Evolutionary conservation across 202 grass and related monocot species (phyloP), one percentile per base, ranked within the genome.

Genomic region (Elaeis oleifera): DNA sequence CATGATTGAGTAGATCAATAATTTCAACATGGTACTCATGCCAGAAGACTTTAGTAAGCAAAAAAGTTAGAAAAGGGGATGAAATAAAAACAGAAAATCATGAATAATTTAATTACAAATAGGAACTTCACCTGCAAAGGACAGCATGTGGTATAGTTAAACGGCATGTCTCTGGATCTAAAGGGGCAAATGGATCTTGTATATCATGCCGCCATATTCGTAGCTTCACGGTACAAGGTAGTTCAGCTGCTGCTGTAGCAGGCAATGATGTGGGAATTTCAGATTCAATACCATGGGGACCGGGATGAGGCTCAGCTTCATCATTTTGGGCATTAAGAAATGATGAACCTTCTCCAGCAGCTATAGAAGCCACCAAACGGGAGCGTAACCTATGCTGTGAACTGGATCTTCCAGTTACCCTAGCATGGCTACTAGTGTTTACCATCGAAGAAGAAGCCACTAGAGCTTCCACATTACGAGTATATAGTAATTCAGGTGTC

Each of bases 141-240:
- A 99, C 95, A n/a, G 88, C 95, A 71, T 99, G 89, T 68, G 95
- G 92, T 77, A 99, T 89, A 24, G 78, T 84, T 79, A 99, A 75
- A 27, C 84, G 65, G 60, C 77, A 89, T 26, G 67, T 73, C 26
- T 75, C 80, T 28, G 66, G 49, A 68, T 79, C 72, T 50, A 99
- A 72, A 17, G 28, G 7, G 48, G 52, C 65, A 74, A 66, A 80
- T 65, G 95, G 73, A 27, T 89, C 54, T 23, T 82, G 84, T 44
- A 87, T 83, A 84, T 90, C 60, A 26, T 99, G 85, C 27, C 64
- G 63, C 95, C 95, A 99, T 82, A 99, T 89, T 77, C 74, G 84
- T 67, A 99, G 85, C 62, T 94, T 99, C 69, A 99, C 95, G 49
- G 95, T 99, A 61, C 95, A 99, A 56, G 95, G 95, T 81, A 99